Conservation (phyloP, 352 stramenopile genomes). For the Phytophthora hybrid region DNA sequence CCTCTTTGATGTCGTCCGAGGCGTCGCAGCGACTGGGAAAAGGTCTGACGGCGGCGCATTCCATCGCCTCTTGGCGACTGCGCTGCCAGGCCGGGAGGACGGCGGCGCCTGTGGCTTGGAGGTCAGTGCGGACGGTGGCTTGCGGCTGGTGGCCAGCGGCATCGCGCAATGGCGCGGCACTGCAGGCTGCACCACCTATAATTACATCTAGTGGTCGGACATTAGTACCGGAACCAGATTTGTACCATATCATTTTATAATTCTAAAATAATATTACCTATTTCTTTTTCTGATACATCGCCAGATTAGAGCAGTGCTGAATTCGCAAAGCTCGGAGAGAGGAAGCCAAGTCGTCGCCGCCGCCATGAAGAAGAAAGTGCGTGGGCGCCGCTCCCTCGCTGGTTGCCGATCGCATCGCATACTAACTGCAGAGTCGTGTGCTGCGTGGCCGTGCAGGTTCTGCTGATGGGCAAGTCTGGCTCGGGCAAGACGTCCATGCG, state of each 20-base stretch:
- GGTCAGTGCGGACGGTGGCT: constrained; percentile 9
- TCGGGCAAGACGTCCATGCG: constrained; percentile 99
- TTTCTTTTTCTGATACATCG: too few species aligned
- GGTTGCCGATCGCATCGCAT: background rate
- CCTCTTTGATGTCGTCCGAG: background rate
- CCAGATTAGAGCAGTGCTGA: background rate
- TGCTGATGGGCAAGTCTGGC: constrained; percentile 97
- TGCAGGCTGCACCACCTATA: background rate
- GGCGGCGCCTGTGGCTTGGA: constrained; percentile 26
- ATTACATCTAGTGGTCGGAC: background rate
- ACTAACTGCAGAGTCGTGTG: background rate
- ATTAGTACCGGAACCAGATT: background rate
- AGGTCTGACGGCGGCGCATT: constrained; percentile 37
- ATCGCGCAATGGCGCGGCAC: background rate
- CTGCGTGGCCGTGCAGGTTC: constrained; percentile 68
- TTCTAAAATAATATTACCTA: background rate
- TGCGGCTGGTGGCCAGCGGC: constrained; percentile 1
- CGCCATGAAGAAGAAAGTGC: constrained; percentile 74
- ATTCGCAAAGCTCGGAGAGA: background rate
- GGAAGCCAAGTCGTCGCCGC: background rate
- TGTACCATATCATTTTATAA: background rate
- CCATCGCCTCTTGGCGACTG: constrained; percentile 38
- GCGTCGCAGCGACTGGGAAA: constrained; percentile 23
- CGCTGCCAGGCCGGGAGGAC: constrained; percentile 17
- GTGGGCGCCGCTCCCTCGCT: background rate